Evolutionary conservation across 2,329 filamentous ascomycete genomes (phyloP), one percentile per base, ranked within the genome.

Genomic region (Salinomyces thailandicus): DNA sequence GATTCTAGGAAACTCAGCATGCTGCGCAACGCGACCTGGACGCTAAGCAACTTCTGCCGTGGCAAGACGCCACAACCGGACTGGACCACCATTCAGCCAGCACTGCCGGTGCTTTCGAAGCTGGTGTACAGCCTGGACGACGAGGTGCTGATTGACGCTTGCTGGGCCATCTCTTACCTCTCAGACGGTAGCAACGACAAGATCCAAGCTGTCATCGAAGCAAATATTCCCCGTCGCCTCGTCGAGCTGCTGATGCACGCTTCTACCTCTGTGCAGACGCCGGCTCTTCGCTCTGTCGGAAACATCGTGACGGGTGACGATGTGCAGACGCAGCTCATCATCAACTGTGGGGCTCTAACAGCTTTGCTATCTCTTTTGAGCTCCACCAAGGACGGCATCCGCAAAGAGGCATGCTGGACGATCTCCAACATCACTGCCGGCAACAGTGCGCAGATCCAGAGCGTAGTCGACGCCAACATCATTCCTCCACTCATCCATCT

Each of bases 391-490:
- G 91, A 98, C 57, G 91, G 91, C 17, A 98, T 98, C 50, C 85
- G 91, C 49, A 98, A 98, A 73, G 91, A 98, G 66, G 91, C 91
- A 18, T 98, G 91, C 77, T 98, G 91, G 91, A 98, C 91, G 34
- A 98, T 98, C 53, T 95, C 87, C 60, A 98, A 98, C 73, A 85
- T 98, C 56, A 98, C 91, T 19, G 91, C 91, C 42, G 91, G 91
- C 44, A 98, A 98, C 72, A 94, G 89, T 24, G 85, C 81, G 39
- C 91, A 98, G 67, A 98, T 98, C 53, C 91, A 98, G 69, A 72
- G 86, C 7, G 91, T 98, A 38, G 81, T 98, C 53, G 91, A 98
- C 56, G 87, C 87, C 54, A 91, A 93, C 67, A 93, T 98, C 57
- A 91, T 98, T 51, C 86, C 86, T 22, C 91, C 91, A 43, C 71